phyloP scores from a whole-genome alignment of 148 eudicot species.

The Cornus suecica region DNA sequence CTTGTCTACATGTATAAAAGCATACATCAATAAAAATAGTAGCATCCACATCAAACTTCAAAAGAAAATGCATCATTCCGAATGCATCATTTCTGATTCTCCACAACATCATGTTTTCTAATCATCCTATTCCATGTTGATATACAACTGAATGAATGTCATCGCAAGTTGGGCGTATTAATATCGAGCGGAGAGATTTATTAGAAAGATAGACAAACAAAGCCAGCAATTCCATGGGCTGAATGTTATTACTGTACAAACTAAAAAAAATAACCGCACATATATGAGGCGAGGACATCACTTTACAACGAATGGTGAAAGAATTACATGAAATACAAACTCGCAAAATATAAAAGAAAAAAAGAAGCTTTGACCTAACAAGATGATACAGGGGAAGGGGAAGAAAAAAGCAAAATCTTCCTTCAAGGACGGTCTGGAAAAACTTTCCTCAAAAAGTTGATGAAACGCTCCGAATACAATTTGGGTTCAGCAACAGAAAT shows the following conservation, averaged over 20 bases:
- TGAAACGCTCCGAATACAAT: conserved; percentile 64
- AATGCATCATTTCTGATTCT: too few relatives aligned
- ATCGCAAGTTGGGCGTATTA: too few relatives aligned
- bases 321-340: conserved; percentile 10
- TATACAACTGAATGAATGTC: too few relatives aligned
- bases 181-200: too few relatives aligned
- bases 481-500: conserved; percentile 77
- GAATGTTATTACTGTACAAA: conserved; percentile 11
- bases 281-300: background rate
- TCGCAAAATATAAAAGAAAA: background rate
- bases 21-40: too few relatives aligned
- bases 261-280: background rate
- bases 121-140: too few relatives aligned
- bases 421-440: conserved; percentile 47
- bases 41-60: too few relatives aligned
- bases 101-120: too few relatives aligned
- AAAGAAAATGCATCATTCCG: too few relatives aligned
- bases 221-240: background rate
- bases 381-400: background rate
- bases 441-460: conserved; percentile 62
- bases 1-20: too few relatives aligned
- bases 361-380: background rate
- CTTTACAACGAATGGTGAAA: background rate
- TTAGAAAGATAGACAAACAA: too few relatives aligned
- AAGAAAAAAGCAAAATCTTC: conserved; percentile 3